Evolutionary conservation across 495 filamentous ascomycete species (phyloP).

Genomic region (Penicillium herquei): DNA sequence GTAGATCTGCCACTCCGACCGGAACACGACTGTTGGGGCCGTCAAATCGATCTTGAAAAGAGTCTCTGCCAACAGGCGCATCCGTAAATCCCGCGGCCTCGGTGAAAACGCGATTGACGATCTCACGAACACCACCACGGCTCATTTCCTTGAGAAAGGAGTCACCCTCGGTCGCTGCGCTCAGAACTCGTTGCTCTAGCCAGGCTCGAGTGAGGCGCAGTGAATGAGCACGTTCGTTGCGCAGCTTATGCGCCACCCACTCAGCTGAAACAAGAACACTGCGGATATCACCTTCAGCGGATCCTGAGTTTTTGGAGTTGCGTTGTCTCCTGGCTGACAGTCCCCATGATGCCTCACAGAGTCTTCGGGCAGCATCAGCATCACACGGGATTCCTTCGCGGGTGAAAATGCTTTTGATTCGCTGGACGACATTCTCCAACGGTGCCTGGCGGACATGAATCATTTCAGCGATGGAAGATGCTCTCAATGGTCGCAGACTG

Average conservation of each 20-base stretch:
- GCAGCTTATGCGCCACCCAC: conserved; percentile 85
- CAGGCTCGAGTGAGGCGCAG: conserved; percentile 69
- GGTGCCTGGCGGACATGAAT: conserved; percentile 90
- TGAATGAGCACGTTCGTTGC: conserved; percentile 43
- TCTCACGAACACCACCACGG: conserved; percentile 75
- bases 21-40: conserved; percentile 25
- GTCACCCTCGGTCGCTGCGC: conserved; percentile 68
- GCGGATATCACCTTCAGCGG: conserved; percentile 85
- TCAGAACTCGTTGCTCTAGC: conserved; percentile 76
- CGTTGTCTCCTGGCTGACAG: conserved; percentile 63
- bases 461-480: conserved; percentile 78
- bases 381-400: conserved; percentile 85
- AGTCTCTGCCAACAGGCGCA: conserved; percentile 31
- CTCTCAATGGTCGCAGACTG: conserved; percentile 77
- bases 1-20: conserved; percentile 66
- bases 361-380: conserved; percentile 77
- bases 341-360: conserved; percentile 95
- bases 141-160: conserved; percentile 75
- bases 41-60: conserved; percentile 35
- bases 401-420: conserved; percentile 78
- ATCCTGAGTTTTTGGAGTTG: conserved; percentile 47
- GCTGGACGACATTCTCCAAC: conserved; percentile 77
- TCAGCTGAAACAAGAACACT: conserved; percentile 92
- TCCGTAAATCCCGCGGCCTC: conserved; percentile 85
- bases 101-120: conserved; percentile 80